These are phyloP conservation scores for Annona squamosa DNA, from an alignment of 164 flowering plant species.

Conservation along the genomic window DNA sequence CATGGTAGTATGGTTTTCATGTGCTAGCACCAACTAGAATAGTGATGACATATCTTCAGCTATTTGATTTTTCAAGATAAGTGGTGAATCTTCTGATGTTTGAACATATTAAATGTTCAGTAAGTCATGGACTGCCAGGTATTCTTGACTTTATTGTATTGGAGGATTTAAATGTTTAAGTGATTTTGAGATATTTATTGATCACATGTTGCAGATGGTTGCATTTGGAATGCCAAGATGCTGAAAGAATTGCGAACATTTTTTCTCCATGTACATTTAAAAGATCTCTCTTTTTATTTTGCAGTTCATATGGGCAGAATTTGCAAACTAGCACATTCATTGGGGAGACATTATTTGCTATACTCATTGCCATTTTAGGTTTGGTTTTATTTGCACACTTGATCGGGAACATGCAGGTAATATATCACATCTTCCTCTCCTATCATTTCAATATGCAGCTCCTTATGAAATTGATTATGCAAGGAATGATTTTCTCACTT, in stretches of 20 bases:
- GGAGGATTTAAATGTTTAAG: neutral
- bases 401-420: conserved; percentile 98
- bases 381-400: conserved; percentile 89
- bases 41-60: too few species aligned
- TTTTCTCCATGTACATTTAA: neutral
- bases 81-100: neutral
- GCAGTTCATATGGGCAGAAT: conserved; percentile 91
- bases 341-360: conserved; percentile 84
- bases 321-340: conserved; percentile 73
- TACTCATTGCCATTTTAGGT: conserved; percentile 81
- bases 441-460: neutral
- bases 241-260: neutral
- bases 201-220: neutral
- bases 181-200: neutral
- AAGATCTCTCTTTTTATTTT: neutral
- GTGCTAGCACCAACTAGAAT: too few species aligned
- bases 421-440: neutral
- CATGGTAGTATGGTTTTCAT: too few species aligned
- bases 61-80: too few species aligned
- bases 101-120: neutral
- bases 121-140: neutral
- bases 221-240: neutral
- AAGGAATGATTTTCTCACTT: neutral
- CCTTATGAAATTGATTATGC: neutral
- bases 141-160: neutral